A percentile compares a stretch with the other conserved stretches of the same genome.
These are phyloP conservation scores for Tetrahymena elliotti DNA, from an alignment of 73 alveolate species.

Conservation along the genomic window DNA sequence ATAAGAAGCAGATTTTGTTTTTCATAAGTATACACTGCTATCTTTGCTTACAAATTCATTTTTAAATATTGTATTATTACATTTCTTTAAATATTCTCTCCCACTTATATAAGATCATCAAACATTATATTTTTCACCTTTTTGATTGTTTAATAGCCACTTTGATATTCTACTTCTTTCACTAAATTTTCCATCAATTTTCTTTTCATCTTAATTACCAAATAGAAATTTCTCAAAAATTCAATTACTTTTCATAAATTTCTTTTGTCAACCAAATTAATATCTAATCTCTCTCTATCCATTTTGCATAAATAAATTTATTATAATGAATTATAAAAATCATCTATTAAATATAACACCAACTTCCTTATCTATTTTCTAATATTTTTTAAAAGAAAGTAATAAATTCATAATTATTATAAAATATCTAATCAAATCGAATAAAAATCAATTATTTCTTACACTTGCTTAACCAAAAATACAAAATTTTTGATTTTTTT, in stretches of 20 bases:
- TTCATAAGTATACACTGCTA: background rate
- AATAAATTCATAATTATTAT: no score
- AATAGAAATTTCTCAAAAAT: background rate
- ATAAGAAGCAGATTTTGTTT: background rate
- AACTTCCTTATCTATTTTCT: no score
- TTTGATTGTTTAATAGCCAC: background rate
- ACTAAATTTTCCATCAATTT: background rate
- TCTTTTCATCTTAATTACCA: background rate
- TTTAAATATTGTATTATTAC: background rate
- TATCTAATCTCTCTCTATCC: background rate
- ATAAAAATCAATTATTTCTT: no score
- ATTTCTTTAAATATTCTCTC: background rate
- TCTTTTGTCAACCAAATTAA: background rate
- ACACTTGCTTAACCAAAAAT: no score
- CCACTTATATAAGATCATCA: background rate
- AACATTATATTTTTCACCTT: background rate
- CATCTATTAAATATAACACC: no score
- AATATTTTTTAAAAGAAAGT: no score
- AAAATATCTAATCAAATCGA: no score
- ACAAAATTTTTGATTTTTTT: no score
- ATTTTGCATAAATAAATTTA: no score
- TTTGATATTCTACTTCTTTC: background rate
- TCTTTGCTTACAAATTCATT: background rate
- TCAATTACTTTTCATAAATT: background rate
- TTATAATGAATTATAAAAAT: no score